phyloP scores from a whole-genome alignment of 345 rosid species.

The Melastoma malabathricum region DNA sequence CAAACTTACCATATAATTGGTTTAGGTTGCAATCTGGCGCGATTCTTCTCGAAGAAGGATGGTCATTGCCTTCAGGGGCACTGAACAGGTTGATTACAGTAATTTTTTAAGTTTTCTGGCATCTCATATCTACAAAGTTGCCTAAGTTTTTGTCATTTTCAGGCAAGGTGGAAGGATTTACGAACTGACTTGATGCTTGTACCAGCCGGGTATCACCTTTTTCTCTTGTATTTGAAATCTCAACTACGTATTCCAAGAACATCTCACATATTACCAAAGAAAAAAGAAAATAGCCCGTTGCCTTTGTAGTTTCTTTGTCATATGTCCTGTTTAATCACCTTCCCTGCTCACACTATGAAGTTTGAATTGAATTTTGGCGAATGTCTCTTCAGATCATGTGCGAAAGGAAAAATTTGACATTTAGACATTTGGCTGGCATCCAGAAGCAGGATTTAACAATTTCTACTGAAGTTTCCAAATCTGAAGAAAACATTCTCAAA shows the following conservation, averaged over 20 bases:
- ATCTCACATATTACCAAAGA: no score
- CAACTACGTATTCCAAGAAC: no score
- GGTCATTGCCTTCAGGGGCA: conserved; percentile 91
- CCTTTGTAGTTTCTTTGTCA: conserved; percentile 1
- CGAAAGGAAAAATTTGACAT: no score
- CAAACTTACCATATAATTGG: neutral
- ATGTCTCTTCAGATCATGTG: no score
- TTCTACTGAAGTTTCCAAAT: no score
- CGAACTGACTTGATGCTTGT: conserved; percentile 78
- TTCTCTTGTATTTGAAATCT: conserved; percentile 4
- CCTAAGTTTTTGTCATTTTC: conserved; percentile 12
- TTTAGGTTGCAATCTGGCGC: conserved; percentile 94
- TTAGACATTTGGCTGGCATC: no score
- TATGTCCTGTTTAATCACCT: no score
- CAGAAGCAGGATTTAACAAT: no score
- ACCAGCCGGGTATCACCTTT: conserved; percentile 54
- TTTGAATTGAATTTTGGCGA: no score
- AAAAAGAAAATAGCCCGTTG: no score
- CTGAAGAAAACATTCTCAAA: no score
- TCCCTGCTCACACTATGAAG: no score
- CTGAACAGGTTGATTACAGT: conserved; percentile 64
- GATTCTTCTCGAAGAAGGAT: conserved; percentile 64
- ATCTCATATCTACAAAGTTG: conserved; percentile 1
- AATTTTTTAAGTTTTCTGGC: conserved; percentile 7
- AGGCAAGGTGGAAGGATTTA: conserved; percentile 94